phyloP scores from a whole-genome alignment of 805 yeast genomes.

The Tetrapisispora namnaoensis region DNA sequence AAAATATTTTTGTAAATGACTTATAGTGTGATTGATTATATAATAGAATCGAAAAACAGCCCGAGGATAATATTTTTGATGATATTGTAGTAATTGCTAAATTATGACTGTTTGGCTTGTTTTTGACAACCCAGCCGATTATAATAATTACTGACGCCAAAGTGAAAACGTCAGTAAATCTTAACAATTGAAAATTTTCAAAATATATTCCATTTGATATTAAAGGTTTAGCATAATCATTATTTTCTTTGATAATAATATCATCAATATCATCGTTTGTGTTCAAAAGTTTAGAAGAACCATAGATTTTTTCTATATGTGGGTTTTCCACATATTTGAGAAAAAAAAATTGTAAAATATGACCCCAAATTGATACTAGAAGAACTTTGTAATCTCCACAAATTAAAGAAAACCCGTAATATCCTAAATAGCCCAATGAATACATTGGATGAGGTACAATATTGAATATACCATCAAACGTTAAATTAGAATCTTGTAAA shows the following conservation, averaged over 20 bases:
- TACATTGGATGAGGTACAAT: constrained; percentile 94
- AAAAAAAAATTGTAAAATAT: constrained; percentile 65
- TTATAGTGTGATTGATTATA: constrained; percentile 50
- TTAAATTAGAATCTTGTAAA: constrained; percentile 57
- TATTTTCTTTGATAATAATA: constrained; percentile 24
- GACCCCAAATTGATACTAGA: constrained; percentile 62
- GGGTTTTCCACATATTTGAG: constrained; percentile 73
- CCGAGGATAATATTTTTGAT: constrained; percentile 38
- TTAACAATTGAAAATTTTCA: constrained; percentile 49
- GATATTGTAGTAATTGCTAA: constrained; percentile 26
- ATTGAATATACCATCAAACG: constrained; percentile 83
- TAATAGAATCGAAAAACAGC: constrained; percentile 43
- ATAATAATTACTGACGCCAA: constrained; percentile 36
- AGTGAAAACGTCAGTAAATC: constrained; percentile 52
- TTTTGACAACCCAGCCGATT: constrained; percentile 25
- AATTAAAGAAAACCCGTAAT: constrained; percentile 73
- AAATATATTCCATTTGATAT: constrained; percentile 37
- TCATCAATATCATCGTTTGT: constrained; percentile 29
- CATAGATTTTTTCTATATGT: constrained; percentile 73
- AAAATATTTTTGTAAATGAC: constrained; percentile 39
- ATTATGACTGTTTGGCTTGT: constrained; percentile 15
- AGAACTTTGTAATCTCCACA: constrained; percentile 65
- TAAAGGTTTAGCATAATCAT: constrained; percentile 44
- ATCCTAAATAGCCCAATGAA: constrained; percentile 80
- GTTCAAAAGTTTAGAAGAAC: constrained; percentile 13